Conservation (phyloP, 371 early-diverging fungal genomes). For the Lichtheimia ramosa region DNA sequence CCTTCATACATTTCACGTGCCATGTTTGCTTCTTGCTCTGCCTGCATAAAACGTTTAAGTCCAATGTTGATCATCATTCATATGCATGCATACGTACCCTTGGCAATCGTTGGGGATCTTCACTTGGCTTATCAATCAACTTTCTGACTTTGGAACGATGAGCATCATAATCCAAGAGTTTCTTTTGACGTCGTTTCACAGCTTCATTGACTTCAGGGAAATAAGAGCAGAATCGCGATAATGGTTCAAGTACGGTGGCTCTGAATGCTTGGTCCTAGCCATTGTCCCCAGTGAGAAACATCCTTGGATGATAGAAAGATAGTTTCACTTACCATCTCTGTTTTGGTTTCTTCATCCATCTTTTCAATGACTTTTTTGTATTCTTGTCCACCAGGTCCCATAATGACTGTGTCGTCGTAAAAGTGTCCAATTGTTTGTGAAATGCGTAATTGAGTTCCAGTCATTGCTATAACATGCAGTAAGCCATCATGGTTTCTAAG, state of each 20-base stretch:
- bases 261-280: conserved; percentile 79
- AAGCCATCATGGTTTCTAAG: background rate
- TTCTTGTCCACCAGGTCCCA: conserved; percentile 51
- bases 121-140: conserved; percentile 78
- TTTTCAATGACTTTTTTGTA: conserved; percentile 77
- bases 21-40: conserved; percentile 77
- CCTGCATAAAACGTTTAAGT: conserved; percentile 26
- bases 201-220: conserved; percentile 94
- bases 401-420: conserved; percentile 54
- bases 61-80: background rate
- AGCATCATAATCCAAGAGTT: conserved; percentile 88
- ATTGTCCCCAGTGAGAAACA: background rate
- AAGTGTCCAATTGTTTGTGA: conserved; percentile 77
- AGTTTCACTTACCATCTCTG: conserved; percentile 56
- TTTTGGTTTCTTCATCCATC: conserved; percentile 79
- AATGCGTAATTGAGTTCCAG: conserved; percentile 79
- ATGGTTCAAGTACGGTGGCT: conserved; percentile 85
- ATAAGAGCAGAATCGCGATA: conserved; percentile 80
- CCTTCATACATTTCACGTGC: conserved; percentile 81
- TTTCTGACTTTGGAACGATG: conserved; percentile 74
- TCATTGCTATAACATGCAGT: conserved; percentile 47
- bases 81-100: conserved; percentile 23
- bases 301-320: background rate
- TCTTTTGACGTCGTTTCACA: conserved; percentile 84
- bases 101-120: conserved; percentile 72